phyloP scores from a whole-genome alignment of 2,329 filamentous ascomycete genomes.

The Lachnellula willkommii region DNA sequence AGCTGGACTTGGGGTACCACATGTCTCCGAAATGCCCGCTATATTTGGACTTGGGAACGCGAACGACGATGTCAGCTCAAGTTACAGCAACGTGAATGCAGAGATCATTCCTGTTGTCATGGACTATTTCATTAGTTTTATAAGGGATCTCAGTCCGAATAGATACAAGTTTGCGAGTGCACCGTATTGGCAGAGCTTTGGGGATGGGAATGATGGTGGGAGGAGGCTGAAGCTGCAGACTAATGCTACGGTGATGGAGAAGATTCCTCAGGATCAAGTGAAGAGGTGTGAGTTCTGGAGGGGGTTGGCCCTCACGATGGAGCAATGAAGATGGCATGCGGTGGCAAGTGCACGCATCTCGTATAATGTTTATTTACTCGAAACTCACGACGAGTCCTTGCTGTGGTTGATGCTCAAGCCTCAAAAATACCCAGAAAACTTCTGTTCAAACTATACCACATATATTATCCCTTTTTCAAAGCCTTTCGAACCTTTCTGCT shows the following conservation, averaged over 20 bases:
- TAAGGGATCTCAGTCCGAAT: constrained; percentile 36
- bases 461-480: not conserved
- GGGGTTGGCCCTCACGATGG: constrained; percentile 16
- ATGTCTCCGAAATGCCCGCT: constrained; percentile 33
- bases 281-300: constrained; percentile 28
- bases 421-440: not conserved
- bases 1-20: constrained; percentile 34
- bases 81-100: constrained; percentile 30
- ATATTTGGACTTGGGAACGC: constrained; percentile 36
- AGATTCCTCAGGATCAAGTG: constrained; percentile 18
- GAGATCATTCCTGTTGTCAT: constrained; percentile 32
- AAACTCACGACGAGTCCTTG: not conserved
- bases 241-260: constrained; percentile 27
- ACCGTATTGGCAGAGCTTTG: constrained; percentile 28
- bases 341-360: not conserved
- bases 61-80: constrained; percentile 29
- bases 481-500: not conserved
- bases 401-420: not conserved
- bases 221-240: constrained; percentile 26
- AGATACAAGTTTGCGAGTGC: constrained; percentile 27
- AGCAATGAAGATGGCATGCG: constrained; percentile 8
- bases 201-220: constrained; percentile 13
- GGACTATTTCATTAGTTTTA: constrained; percentile 43
- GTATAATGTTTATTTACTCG: not conserved
- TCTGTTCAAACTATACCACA: not conserved